Percentiles rank a stretch among this genome's conserved stretches.
Evolutionary conservation across 805 yeast species (phyloP).

Genomic region (Candida ipomoeae): DNA sequence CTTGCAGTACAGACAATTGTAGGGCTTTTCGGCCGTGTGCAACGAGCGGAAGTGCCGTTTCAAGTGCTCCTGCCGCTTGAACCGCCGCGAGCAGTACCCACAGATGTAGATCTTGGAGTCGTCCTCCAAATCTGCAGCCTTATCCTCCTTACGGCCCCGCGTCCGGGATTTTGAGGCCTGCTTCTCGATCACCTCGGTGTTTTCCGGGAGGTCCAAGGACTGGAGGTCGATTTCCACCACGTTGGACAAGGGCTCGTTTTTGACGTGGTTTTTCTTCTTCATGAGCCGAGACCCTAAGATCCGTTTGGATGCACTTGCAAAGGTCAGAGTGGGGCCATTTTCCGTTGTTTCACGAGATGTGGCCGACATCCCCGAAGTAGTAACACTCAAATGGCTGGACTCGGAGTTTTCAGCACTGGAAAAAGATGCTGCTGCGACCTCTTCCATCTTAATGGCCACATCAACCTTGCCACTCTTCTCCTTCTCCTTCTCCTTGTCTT

Average conservation of each 20-base stretch:
- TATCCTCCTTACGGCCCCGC: conserved; percentile 63
- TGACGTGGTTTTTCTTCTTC: conserved; percentile 24
- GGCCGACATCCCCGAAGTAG: conserved; percentile 7
- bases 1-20: conserved; percentile 55
- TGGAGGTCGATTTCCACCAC: conserved; percentile 40
- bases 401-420: conserved; percentile 18
- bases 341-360: background rate
- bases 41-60: conserved; percentile 70
- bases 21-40: conserved; percentile 72
- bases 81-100: conserved; percentile 57
- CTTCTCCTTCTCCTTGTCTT: conserved; percentile 11
- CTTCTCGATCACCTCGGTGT: conserved; percentile 33
- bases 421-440: conserved; percentile 1
- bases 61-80: conserved; percentile 73
- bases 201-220: conserved; percentile 38
- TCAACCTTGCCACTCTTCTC: background rate
- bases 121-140: conserved; percentile 49
- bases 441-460: background rate
- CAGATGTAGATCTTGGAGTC: conserved; percentile 58
- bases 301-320: conserved; percentile 36
- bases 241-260: conserved; percentile 4
- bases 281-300: conserved; percentile 37
- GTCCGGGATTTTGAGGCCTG: conserved; percentile 31
- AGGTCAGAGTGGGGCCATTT: conserved; percentile 13
- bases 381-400: conserved; percentile 4